Evolutionary conservation across 2,329 filamentous ascomycete species (phyloP).

Genomic region (Cytospora leucostoma): DNA sequence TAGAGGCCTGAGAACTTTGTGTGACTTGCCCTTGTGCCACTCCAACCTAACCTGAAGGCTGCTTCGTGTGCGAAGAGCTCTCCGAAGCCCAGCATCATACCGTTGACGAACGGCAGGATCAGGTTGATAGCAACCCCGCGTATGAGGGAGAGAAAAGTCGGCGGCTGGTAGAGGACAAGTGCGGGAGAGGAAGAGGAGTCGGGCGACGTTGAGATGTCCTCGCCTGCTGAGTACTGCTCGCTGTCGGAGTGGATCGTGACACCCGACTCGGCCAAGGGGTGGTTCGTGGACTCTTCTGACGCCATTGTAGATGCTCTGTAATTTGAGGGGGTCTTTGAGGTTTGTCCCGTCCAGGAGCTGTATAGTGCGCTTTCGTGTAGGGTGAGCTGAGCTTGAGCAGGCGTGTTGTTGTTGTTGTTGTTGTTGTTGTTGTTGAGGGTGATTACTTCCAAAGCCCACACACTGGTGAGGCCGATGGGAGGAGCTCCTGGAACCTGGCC

Average conservation of each 20-base stretch:
- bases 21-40: conserved; percentile 78
- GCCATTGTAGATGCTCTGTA: conserved; percentile 47
- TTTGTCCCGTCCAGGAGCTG: background rate
- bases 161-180: conserved; percentile 84
- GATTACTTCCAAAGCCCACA: background rate
- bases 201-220: conserved; percentile 62
- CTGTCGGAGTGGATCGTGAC: conserved; percentile 81
- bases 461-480: background rate
- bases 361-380: background rate
- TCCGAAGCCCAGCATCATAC: conserved; percentile 96
- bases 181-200: conserved; percentile 65
- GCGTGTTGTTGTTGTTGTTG: conserved; percentile 2
- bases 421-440: background rate
- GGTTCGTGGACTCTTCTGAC: conserved; percentile 51
- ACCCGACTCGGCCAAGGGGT: conserved; percentile 69
- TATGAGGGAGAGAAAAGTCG: conserved; percentile 81
- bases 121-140: conserved; percentile 93
- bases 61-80: conserved; percentile 96
- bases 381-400: background rate
- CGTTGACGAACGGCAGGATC: conserved; percentile 93
- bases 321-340: background rate
- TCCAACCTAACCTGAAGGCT: conserved; percentile 91
- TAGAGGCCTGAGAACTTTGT: conserved; percentile 13
- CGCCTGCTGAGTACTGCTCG: conserved; percentile 74
- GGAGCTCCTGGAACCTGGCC: conserved; percentile 18